Evolutionary conservation across 1,139 yeast species (phyloP), one percentile per base, ranked within the genome.

Genomic region (Wickerhamomyces sp.): DNA sequence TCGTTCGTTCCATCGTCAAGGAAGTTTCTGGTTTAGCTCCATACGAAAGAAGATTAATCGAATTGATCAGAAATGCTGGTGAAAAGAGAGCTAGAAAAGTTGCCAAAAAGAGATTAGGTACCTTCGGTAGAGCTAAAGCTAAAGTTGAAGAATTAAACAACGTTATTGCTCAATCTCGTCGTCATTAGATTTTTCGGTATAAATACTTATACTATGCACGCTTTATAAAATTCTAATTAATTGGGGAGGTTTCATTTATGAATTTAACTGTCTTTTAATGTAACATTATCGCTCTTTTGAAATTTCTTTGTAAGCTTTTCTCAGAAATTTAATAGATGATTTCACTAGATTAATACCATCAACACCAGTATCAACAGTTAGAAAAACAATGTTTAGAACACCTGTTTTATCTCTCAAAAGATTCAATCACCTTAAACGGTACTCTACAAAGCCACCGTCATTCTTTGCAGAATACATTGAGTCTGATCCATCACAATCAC

Each of bases 81-180:
- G 99, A 94, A 79, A 94, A 94, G 95, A 94, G 98, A 81, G 98
- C 99, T 63, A 88, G 94, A 87, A 94, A 94, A 89, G 90, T 94
- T 70, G 97, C 97, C 61, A 94, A 94, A 94, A 92, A 88, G 96
- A 92, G 96, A 92, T 88, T 94, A 71, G 99, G 99, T 76, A 89
- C 98, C 65, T 95, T 90, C 85, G 85, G 83, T 80, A 94, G 99
- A 84, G 97, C 98, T 67, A 87, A 88, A 84, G 94, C 87, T 71
- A 94, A 94, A 89, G 95, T 92, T 72, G 98, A 94, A 78, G 96
- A 90, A 76, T 86, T 94, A 92, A 87, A 79, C 82, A 74, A 78
- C 70, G 80, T 92, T 78, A 92, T 94, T 74, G 89, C 96, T 72
- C 96, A 92, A 77, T 81, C 97, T 67, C 89, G 97, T 83, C 89